Evolutionary conservation across 495 filamentous ascomycete species (phyloP).

Genomic region (Oleoguttula mirabilis): DNA sequence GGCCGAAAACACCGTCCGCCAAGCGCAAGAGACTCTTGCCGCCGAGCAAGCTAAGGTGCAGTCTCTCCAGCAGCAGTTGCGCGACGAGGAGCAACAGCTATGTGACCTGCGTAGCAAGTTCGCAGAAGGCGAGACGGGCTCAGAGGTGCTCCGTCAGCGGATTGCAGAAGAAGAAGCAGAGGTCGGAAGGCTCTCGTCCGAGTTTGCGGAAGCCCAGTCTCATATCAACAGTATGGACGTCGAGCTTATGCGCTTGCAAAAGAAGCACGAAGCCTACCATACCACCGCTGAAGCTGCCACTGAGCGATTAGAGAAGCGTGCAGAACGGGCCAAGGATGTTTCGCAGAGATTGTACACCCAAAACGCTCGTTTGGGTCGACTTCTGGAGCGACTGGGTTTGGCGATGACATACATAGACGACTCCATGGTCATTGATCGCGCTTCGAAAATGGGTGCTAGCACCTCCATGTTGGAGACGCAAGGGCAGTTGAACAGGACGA

Average conservation of each 20-base stretch:
- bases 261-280: slow-evolving; percentile 46
- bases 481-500: slow-evolving; percentile 35
- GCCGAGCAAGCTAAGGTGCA: slow-evolving; percentile 47
- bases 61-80: slow-evolving; percentile 50
- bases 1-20: slow-evolving; percentile 14
- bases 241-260: slow-evolving; percentile 40
- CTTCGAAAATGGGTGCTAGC: slow-evolving; percentile 53
- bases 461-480: slow-evolving; percentile 38
- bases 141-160: slow-evolving; percentile 58
- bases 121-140: slow-evolving; percentile 65
- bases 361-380: slow-evolving; percentile 58
- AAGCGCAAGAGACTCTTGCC: slow-evolving; percentile 32
- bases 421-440: slow-evolving; percentile 62
- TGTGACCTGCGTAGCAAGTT: slow-evolving; percentile 53
- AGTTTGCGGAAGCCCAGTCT: slow-evolving; percentile 53
- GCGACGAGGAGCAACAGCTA: slow-evolving; percentile 53
- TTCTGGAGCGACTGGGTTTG: slow-evolving; percentile 79
- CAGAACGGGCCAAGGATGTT: slow-evolving; percentile 60
- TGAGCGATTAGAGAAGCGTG: slow-evolving; percentile 49
- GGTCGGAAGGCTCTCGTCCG: slow-evolving; percentile 46
- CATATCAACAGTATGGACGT: slow-evolving; percentile 55
- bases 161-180: slow-evolving; percentile 58
- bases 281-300: slow-evolving; percentile 33
- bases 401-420: slow-evolving; percentile 61
- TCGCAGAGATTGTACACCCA: slow-evolving; percentile 68